Evolutionary conservation across 2,329 filamentous ascomycete genomes (phyloP).

Genomic region (Monosporascus sp.): DNA sequence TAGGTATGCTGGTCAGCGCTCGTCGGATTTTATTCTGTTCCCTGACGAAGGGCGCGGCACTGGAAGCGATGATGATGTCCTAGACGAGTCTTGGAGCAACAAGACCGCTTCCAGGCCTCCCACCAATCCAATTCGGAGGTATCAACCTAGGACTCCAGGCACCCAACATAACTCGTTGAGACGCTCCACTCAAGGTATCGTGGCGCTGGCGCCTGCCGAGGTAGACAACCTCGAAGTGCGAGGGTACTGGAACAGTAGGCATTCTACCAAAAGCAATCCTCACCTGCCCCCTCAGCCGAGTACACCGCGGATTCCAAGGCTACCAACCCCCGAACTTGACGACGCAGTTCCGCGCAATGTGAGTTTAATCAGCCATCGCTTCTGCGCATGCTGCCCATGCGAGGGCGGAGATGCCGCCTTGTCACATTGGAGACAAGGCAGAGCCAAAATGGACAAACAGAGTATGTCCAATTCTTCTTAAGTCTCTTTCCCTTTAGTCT

Average conservation of each 20-base stretch:
- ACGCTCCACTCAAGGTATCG: neutral
- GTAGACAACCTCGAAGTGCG: neutral
- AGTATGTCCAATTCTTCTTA: conserved; percentile 8
- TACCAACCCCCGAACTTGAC: conserved; percentile 23
- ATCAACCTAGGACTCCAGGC: neutral
- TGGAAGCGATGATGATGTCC: neutral
- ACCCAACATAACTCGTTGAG: neutral
- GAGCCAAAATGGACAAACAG: conserved; percentile 21
- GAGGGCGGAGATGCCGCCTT: conserved; percentile 1
- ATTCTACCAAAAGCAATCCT: conserved; percentile 4
- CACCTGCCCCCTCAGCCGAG: conserved; percentile 7
- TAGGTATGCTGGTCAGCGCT: neutral
- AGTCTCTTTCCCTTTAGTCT: neutral
- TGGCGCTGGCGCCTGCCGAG: neutral
- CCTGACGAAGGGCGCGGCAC: neutral
- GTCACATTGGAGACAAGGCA: conserved; percentile 5
- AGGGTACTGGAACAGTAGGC: neutral
- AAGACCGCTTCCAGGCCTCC: neutral
- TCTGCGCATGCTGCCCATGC: conserved; percentile 18
- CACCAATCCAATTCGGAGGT: neutral
- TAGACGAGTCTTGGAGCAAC: neutral
- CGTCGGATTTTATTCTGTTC: neutral
- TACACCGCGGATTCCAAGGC: conserved; percentile 19
- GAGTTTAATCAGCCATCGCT: conserved; percentile 8
- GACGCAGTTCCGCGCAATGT: conserved; percentile 5